Base-by-base conservation (phyloP, 1,284 basidiomycete species). In the Cryptococcus jaspeensis region DNA sequence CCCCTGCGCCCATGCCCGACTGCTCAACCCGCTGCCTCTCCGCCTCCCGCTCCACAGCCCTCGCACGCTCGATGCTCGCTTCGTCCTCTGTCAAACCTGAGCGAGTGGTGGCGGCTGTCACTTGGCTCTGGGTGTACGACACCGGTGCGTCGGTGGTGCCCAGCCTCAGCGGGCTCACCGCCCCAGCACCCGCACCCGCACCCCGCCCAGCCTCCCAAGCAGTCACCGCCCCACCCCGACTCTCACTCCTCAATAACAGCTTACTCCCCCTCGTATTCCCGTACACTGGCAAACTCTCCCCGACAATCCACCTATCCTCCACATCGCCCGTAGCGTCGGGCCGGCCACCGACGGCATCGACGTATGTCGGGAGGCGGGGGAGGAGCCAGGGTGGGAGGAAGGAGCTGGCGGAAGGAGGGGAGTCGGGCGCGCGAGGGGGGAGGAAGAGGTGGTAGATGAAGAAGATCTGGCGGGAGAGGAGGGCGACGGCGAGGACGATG, bases 381-480 rank as follows among this genome's bases (percentile, higher is more conserved):
- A 61, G 52, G 9, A 61, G 52, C 60, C 62, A 64, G 15, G 52
- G 36, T 1, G 58, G 60, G 8, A 59, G 22, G 22, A 37, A 25
- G 56, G 39, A 44, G 42, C 23, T 22, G 22, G 40, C 8, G 13
- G 40, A 32, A 5, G 42, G 43, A 16, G 28, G n/a, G 47, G 44
- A 12, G 36, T 35, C 37, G 41, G 41, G 36, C n/a, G 43, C 15
- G n/a, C 47, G 22, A 16, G 55, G 46, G 11, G 48, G 49, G 40
- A 46, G 53, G 47, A 55, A 20, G 9, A 60, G 49, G 9, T 32
- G 45, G 28, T 35, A 20, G 54, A 64, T 23, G 56, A 52, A 25
- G 58, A 66, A 40, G 52, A 60, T 20, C 43, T 70, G 58, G 55
- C 66, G 47, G 55, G 64, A 39, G 58, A 65, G 49, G 51, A 69